A percentile compares a stretch with the other conserved stretches of the same genome.
phyloP scores from a whole-genome alignment of 2,329 filamentous ascomycete species.

The Graphilbum ipis-grandicollis region DNA sequence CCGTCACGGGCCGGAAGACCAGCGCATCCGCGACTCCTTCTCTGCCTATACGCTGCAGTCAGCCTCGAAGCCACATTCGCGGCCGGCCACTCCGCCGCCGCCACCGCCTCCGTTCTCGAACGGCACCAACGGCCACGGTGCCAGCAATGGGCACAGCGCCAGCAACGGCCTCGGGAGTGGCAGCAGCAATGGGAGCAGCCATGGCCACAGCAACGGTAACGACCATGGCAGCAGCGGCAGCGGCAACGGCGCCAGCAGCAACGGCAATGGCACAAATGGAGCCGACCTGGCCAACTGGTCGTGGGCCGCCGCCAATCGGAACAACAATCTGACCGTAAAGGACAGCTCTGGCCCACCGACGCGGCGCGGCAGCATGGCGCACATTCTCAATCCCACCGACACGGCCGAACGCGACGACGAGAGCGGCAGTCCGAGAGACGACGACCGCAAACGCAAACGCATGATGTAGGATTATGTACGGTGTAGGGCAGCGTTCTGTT shows the following conservation, averaged over 20 bases:
- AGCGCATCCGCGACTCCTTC: constrained; percentile 37
- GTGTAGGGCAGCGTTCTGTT: too few relatives aligned
- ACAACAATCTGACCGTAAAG: constrained; percentile 29
- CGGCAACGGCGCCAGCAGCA: not conserved
- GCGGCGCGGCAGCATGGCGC: constrained; percentile 41
- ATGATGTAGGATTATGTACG: constrained; percentile 21
- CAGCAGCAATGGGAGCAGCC: constrained; percentile 20
- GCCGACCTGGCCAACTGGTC: constrained; percentile 33
- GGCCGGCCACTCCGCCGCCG: constrained; percentile 36
- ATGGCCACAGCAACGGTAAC: constrained; percentile 12
- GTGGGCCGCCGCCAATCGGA: constrained; percentile 32
- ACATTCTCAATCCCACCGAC: constrained; percentile 44
- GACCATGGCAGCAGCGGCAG: not conserved
- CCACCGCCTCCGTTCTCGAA: constrained; percentile 33
- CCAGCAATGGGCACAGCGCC: constrained; percentile 4
- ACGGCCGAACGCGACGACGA: constrained; percentile 37
- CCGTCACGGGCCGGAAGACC: constrained; percentile 30
- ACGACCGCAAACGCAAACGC: constrained; percentile 45
- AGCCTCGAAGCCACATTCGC: constrained; percentile 28
- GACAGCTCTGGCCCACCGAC: constrained; percentile 40
- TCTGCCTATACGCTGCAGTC: constrained; percentile 34
- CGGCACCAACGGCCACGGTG: constrained; percentile 16
- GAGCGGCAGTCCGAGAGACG: constrained; percentile 32
- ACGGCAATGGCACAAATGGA: too few relatives aligned
- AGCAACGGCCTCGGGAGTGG: not conserved